Evolutionary conservation across 208 protist species (phyloP), one percentile per base, ranked within the genome.

Genomic region (Spongospora subterranea): DNA sequence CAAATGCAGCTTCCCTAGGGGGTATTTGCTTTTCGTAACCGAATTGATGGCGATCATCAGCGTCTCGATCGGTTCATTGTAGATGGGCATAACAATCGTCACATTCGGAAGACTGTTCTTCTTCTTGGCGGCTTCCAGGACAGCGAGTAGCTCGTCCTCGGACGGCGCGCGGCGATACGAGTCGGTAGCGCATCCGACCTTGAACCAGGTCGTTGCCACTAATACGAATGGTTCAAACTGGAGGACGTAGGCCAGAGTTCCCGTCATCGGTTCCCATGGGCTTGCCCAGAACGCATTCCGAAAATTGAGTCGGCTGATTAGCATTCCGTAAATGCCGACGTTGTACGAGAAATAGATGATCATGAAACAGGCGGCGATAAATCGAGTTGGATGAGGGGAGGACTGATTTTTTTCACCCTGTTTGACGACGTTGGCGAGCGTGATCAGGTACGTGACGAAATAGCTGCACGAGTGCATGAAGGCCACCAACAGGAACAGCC

Each of bases 21-120:
- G 71, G n/a, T 82, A 82, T 43, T 82, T 82, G n/a, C 17, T 39
- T n/a, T 82, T 82, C 6, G 71, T 82, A 43, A 82, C 71, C 17
- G 71, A 82, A 43, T 82, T 82, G 71, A 82, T 82, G 13, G 71
- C 71, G 71, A 82, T 82, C 71, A 82, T 82, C 71, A 82, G n/a
- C 17, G 71, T 82, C 71, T 82, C 71, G 71, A 82, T 82, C 6
- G 71, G 71, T n/a, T 82, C 71, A 43, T 82, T 82, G 71, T 82
- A 82, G 71, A 82, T 82, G 71, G 71, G 71, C 71, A 82, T 82
- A 13, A 82, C 71, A n/a, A 82, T n/a, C 35, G 71, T 82, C 17
- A 82, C 71, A n/a, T 39, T 40, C n/a, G 71, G 71, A 43, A 45
- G n/a, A 35, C 35, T 82, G 35, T 82, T 82, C 71, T 82, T 82